Conservation (phyloP, 768 basidiomycete species). For the Cystobasidium onofrii region DNA sequence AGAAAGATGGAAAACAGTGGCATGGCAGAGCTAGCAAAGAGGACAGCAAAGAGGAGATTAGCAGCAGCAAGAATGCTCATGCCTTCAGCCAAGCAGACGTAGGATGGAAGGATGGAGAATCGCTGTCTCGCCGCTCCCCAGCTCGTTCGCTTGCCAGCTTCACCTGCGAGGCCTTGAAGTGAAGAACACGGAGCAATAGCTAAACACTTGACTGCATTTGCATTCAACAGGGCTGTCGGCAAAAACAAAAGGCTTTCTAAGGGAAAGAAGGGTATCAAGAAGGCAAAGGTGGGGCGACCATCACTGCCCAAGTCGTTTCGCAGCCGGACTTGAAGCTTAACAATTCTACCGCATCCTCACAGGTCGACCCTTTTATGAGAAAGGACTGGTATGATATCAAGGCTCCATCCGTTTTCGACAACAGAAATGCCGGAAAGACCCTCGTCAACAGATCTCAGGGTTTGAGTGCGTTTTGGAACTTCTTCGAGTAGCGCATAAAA, state of each 20-base stretch:
- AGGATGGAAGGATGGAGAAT: too few relatives aligned
- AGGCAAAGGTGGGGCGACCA: conserved; percentile 61
- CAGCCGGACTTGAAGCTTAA: too few relatives aligned
- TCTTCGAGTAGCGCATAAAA: too few relatives aligned
- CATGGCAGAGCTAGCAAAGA: not conserved
- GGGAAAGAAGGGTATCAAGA: conserved; percentile 99
- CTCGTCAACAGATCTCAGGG: conserved; percentile 96
- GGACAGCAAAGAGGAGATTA: not conserved
- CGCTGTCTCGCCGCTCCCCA: too few relatives aligned
- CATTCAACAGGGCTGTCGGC: conserved; percentile 19
- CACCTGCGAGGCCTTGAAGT: too few relatives aligned
- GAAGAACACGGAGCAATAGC: not conserved
- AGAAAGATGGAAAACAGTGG: not conserved
- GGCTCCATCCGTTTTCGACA: conserved; percentile 95
- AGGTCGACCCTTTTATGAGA: conserved; percentile 95
- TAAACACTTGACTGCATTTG: too few relatives aligned
- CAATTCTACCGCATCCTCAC: not conserved
- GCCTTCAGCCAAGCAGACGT: too few relatives aligned
- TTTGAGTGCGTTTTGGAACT: conserved; percentile 86
- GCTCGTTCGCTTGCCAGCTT: not conserved
- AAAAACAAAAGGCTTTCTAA: conserved; percentile 71
- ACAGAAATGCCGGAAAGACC: conserved; percentile 94
- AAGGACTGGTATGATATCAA: conserved; percentile 99
- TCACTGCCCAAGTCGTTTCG: too few relatives aligned
- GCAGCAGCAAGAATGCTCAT: not conserved